These are phyloP conservation scores for Cicer yamashitae DNA, from an alignment of 306 rosid genomes.

Conservation along the genomic window DNA sequence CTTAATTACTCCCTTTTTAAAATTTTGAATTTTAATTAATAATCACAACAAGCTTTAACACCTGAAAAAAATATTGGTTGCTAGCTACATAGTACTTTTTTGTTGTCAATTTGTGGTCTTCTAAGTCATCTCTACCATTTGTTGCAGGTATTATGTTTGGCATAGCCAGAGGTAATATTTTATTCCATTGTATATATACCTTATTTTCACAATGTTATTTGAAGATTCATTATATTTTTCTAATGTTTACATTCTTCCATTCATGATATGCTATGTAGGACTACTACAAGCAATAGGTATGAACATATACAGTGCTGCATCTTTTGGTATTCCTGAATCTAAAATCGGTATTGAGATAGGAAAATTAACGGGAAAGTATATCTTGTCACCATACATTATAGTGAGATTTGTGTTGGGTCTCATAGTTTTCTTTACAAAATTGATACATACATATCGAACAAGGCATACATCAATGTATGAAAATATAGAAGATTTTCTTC, in stretches of 20 bases:
- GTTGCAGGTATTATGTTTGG: background rate
- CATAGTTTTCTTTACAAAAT: background rate
- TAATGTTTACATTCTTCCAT: background rate
- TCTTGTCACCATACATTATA: background rate
- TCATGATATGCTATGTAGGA: background rate
- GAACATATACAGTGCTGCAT: too few species aligned
- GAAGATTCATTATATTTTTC: background rate
- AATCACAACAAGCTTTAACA: too few species aligned
- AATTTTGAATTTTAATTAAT: too few species aligned
- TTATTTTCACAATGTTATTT: background rate
- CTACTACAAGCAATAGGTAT: background rate
- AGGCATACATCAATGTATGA: constrained; percentile 33
- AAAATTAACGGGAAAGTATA: background rate
- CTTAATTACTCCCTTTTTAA: too few species aligned
- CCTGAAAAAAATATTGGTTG: too few species aligned
- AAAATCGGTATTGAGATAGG: background rate
- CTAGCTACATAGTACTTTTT: too few species aligned
- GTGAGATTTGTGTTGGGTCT: background rate
- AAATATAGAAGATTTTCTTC: constrained; percentile 31
- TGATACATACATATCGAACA: constrained; percentile 23
- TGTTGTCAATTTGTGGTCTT: background rate
- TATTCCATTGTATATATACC: background rate
- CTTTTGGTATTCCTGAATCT: background rate
- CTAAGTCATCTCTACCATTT: background rate
- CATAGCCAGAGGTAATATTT: constrained; percentile 6